Conservation (phyloP, 148 eudicot species). For the Suaeda aralocaspica region DNA sequence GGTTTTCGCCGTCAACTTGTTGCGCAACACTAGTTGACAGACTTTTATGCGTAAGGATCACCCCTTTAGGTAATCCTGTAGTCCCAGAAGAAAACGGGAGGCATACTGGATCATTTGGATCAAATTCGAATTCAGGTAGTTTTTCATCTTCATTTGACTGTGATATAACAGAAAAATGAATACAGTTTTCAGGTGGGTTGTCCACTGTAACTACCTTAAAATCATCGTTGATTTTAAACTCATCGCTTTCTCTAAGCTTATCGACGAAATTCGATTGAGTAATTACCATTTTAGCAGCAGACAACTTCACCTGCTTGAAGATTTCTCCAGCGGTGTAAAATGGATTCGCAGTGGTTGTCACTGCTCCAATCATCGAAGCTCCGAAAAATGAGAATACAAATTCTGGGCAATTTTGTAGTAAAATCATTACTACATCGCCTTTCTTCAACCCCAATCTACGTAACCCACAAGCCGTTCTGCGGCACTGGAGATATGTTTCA, state of each 20-base stretch:
- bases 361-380: slow-evolving; percentile 76
- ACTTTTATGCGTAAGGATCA: slow-evolving; percentile 72
- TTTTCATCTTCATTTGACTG: slow-evolving; percentile 32
- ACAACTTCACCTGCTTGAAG: slow-evolving; percentile 48
- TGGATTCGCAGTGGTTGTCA: slow-evolving; percentile 68
- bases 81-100: slow-evolving; percentile 94
- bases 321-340: slow-evolving; percentile 60
- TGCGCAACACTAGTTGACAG: slow-evolving; percentile 75
- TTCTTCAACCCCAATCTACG: slow-evolving; percentile 37
- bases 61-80: slow-evolving; percentile 85
- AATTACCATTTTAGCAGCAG: slow-evolving; percentile 47
- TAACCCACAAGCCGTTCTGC: slow-evolving; percentile 48
- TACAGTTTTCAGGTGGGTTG: slow-evolving; percentile 39
- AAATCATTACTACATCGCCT: slow-evolving; percentile 65
- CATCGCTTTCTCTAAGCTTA: slow-evolving; percentile 33
- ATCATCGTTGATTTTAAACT: slow-evolving; percentile 36
- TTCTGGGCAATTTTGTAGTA: slow-evolving; percentile 67
- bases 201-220: slow-evolving; percentile 53
- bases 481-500: slow-evolving; percentile 57
- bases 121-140: slow-evolving; percentile 36
- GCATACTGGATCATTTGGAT: slow-evolving; percentile 58
- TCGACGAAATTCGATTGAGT: slow-evolving; percentile 64
- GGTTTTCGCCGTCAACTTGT: slow-evolving; percentile 90
- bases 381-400: slow-evolving; percentile 68
- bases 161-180: slow-evolving; percentile 43